Conservation (phyloP, 495 filamentous ascomycete genomes). For the Neurospora pannonica region DNA sequence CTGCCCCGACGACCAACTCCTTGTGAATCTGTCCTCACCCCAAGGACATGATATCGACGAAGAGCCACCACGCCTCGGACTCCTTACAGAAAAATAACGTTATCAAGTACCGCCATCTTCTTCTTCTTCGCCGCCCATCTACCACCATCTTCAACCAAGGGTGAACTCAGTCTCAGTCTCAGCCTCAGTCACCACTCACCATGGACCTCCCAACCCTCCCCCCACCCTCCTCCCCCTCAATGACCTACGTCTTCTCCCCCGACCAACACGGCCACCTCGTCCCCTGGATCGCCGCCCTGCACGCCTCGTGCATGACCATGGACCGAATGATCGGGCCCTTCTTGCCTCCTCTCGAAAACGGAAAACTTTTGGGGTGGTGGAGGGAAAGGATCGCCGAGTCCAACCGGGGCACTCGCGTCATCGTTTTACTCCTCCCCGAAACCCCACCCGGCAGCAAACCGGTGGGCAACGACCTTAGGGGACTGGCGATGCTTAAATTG, state of each 20-base stretch:
- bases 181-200: neutral
- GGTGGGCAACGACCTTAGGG: constrained; percentile 24
- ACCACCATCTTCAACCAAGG: neutral
- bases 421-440: constrained; percentile 25
- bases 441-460: constrained; percentile 15
- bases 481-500: constrained; percentile 28
- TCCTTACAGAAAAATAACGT: neutral
- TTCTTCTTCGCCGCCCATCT: neutral
- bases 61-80: neutral
- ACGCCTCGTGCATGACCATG: constrained; percentile 28
- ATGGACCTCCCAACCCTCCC: constrained; percentile 3
- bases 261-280: constrained; percentile 24
- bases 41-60: neutral
- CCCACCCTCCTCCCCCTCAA: neutral
- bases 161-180: neutral
- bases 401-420: constrained; percentile 20
- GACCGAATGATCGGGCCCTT: constrained; percentile 31
- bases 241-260: constrained; percentile 24
- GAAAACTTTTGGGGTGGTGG: constrained; percentile 32
- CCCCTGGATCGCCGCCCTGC: constrained; percentile 31
- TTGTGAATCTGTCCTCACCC: neutral
- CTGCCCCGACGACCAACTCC: neutral
- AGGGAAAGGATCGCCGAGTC: constrained; percentile 28
- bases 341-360: constrained; percentile 27
- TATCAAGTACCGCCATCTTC: neutral